Evolutionary conservation across 176 grass and related monocot species (phyloP).

Genomic region (Dendrocalamus sinicus): DNA sequence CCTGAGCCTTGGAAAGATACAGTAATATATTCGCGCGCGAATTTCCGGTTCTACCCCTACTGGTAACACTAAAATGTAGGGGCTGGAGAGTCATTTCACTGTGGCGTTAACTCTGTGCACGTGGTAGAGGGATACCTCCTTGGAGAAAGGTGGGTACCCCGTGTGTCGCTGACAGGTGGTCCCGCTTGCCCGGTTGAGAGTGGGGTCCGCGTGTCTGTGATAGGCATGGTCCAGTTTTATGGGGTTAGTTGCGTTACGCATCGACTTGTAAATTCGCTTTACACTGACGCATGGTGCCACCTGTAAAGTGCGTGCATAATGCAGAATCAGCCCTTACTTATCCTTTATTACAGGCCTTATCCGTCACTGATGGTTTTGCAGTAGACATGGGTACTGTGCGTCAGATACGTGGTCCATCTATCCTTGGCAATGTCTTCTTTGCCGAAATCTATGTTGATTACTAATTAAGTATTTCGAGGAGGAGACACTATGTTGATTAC

Average conservation of each 20-base stretch:
- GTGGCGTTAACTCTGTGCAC: not conserved
- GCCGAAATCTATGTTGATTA: too few relatives aligned
- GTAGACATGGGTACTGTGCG: too few relatives aligned
- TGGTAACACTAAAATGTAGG: not conserved
- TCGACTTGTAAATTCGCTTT: not conserved
- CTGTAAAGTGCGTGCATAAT: not conserved
- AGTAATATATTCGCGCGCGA: not conserved
- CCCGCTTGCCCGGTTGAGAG: not conserved
- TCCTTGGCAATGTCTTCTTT: too few relatives aligned
- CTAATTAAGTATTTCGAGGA: too few relatives aligned
- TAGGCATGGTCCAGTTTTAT: not conserved
- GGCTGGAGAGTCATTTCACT: not conserved
- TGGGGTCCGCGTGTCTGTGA: not conserved
- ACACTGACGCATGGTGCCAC: not conserved
- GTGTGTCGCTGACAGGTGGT: not conserved
- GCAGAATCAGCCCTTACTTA: not conserved
- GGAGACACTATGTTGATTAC: too few relatives aligned
- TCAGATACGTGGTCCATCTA: too few relatives aligned
- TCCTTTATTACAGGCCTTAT: not conserved
- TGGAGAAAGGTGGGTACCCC: not conserved
- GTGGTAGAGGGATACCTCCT: not conserved
- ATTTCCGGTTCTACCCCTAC: slow-evolving; percentile 5
- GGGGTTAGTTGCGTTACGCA: not conserved
- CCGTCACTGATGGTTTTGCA: not conserved
- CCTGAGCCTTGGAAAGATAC: too few relatives aligned